phyloP scores from a whole-genome alignment of 495 filamentous ascomycete genomes.

The Pyronema omphalodes region DNA sequence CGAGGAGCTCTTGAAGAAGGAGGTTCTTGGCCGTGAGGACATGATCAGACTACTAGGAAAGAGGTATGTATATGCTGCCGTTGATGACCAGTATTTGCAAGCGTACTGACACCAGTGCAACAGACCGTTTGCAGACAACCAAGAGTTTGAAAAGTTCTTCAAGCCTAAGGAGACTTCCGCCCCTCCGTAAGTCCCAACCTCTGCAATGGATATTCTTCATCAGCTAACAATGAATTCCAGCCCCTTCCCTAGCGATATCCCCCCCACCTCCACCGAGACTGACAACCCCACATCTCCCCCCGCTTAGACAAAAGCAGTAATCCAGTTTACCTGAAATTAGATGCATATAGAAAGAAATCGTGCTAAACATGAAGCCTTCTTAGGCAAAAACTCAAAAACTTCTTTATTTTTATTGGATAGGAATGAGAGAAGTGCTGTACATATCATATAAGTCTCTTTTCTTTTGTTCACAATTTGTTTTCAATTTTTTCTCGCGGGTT shows the following conservation, averaged over 20 bases:
- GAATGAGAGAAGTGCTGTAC: background rate
- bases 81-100: background rate
- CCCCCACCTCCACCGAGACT: conserved; percentile 2
- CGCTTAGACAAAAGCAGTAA: background rate
- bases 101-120: background rate
- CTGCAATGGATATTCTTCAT: background rate
- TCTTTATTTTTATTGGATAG: background rate
- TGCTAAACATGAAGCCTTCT: background rate
- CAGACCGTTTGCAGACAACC: conserved; percentile 60
- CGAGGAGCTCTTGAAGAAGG: conserved; percentile 81
- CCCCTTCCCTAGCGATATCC: conserved; percentile 13
- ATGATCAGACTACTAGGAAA: conserved; percentile 73
- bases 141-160: conserved; percentile 90
- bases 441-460: background rate
- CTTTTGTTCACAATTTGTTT: background rate
- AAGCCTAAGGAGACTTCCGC: conserved; percentile 26
- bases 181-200: conserved; percentile 16
- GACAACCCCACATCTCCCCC: conserved; percentile 1
- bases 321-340: background rate
- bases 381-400: background rate
- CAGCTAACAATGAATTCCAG: conserved; percentile 1
- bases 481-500: background rate
- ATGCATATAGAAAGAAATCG: conserved; percentile 1
- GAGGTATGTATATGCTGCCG: background rate
- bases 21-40: conserved; percentile 78